Evolutionary conservation across 2,329 filamentous ascomycete species (phyloP).

Genomic region (Aureobasidium uvarum): DNA sequence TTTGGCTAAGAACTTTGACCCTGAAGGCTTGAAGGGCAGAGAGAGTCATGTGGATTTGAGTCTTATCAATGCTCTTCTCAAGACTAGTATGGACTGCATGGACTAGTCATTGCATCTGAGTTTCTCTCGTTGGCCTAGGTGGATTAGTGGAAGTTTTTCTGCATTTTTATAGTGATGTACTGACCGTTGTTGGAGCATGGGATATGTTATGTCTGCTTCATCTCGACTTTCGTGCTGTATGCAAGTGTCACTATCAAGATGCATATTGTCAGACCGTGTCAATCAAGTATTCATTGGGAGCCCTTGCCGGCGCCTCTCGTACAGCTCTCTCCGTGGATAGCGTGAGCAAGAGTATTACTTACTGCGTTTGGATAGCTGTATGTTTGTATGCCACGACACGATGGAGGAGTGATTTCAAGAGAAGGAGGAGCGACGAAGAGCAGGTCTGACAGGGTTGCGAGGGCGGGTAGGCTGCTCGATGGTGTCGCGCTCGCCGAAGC

Average conservation of each 20-base stretch:
- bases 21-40: conserved; percentile 32
- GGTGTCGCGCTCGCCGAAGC: not conserved
- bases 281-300: not conserved
- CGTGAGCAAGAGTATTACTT: not conserved
- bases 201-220: not conserved
- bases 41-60: conserved; percentile 32
- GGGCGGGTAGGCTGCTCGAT: not conserved
- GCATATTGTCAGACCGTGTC: not conserved
- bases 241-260: not conserved
- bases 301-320: not conserved
- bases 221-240: not conserved
- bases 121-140: not conserved
- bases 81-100: not conserved
- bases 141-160: not conserved
- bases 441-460: conserved; percentile 1
- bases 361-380: not conserved
- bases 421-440: conserved; percentile 11
- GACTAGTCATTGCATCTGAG: not conserved
- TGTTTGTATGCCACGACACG: not conserved
- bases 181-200: not conserved
- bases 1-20: conserved; percentile 32
- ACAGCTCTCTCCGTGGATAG: not conserved
- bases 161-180: conserved; percentile 5
- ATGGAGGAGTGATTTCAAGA: not conserved
- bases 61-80: conserved; percentile 27